Base-by-base conservation (phyloP, 140 eudicot species). In the Stevia rebaudiana region DNA sequence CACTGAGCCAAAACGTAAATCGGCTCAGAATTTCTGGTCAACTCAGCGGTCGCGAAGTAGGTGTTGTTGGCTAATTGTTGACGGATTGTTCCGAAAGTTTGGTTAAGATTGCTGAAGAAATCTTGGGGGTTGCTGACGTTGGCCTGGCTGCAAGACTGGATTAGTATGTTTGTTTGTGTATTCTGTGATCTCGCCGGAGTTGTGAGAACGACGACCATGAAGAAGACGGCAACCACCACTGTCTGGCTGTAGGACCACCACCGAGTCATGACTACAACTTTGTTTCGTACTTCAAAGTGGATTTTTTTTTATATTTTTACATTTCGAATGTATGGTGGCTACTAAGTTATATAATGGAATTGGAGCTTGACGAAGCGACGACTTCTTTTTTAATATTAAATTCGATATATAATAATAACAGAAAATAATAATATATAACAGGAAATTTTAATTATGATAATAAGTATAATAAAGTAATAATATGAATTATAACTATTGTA, bases 1-100 rank as follows among this genome's bases (percentile, higher is more conserved):
- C 95, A 87, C 80, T 84, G 92, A 39, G 63, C 86, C 85, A 84
- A 50, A 1, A 81, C 88, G 23, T 87, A 87, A 11, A 79, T 89
- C 10, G 83, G 84, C 68, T 79, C 75, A 1, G 88, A 74, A 3
- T 78, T 79, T 56, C 92, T 77, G 0, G 91, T 73, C 67, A 70
- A 83, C 48, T 77, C 69, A 3, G 83, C 72, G 6, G 83, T 84
- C 7, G 80, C 94, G 47, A 87, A 87, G 61, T 59, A 43, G 16
- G 70, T 82, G 71, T 62, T 73, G 52, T 64, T 79, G 2, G 79
- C 55, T 48, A 81, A 17, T 54, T 69, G 72, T 6, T 12, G 37
- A 24, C 94, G 80, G 65, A 84, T 69, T 28, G 72, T 75, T 36
- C 61, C 8, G 52, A 77, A 87, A 5, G 84, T 82, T 0, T 72